Percentiles rank a stretch among this genome's conserved stretches.
Evolutionary conservation across 1,139 yeast species (phyloP).

Genomic region (Scheffersomyces quercinus): DNA sequence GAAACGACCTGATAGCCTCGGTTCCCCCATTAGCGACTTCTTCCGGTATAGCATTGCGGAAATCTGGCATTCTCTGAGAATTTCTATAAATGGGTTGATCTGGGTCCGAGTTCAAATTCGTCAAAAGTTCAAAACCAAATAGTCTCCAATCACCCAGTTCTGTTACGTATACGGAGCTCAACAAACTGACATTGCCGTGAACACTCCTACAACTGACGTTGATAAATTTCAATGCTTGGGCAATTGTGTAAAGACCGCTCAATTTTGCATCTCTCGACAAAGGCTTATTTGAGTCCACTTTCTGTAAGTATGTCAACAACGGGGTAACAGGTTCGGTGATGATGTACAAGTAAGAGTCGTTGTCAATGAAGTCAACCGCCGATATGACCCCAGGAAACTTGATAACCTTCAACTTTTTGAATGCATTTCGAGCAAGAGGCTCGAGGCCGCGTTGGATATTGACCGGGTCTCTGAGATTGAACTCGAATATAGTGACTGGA

Average conservation of each 20-base stretch:
- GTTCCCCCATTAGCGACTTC: slow-evolving; percentile 45
- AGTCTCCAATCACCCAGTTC: slow-evolving; percentile 78
- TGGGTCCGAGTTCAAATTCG: slow-evolving; percentile 51
- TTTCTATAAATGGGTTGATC: slow-evolving; percentile 47
- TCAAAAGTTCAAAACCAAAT: slow-evolving; percentile 77
- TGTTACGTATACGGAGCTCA: slow-evolving; percentile 62
- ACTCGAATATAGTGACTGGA: slow-evolving; percentile 62
- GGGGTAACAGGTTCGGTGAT: slow-evolving; percentile 81
- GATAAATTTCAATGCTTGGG: slow-evolving; percentile 59
- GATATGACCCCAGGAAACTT: slow-evolving; percentile 77
- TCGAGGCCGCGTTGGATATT: slow-evolving; percentile 29
- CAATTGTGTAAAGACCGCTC: slow-evolving; percentile 61
- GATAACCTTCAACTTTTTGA: slow-evolving; percentile 64
- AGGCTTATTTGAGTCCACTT: slow-evolving; percentile 8
- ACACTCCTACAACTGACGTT: slow-evolving; percentile 64
- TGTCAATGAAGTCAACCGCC: slow-evolving; percentile 69
- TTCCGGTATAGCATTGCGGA: slow-evolving; percentile 38
- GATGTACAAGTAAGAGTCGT: slow-evolving; percentile 60
- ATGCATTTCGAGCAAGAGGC: slow-evolving; percentile 62
- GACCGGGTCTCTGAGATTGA: slow-evolving; percentile 47
- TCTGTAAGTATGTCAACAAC: slow-evolving; percentile 36
- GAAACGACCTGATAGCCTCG: slow-evolving; percentile 39
- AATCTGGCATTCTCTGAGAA: slow-evolving; percentile 22
- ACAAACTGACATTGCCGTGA: slow-evolving; percentile 60
- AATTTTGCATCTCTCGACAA: slow-evolving; percentile 40